These are phyloP conservation scores for Grigorovia yakushimaensis DNA, from an alignment of 805 yeast genomes.

Conservation along the genomic window DNA sequence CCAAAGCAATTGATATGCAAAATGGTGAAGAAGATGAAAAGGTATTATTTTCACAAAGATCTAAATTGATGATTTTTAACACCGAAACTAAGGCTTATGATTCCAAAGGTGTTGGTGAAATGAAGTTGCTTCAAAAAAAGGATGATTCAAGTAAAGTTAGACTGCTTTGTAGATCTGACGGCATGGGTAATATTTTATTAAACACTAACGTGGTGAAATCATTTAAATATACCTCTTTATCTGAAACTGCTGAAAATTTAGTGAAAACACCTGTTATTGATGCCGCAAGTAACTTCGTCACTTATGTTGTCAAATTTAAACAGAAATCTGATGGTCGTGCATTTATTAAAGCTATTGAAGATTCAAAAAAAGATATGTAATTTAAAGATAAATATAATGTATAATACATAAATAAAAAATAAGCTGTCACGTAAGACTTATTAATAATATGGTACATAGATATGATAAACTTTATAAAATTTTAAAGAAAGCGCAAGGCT, in stretches of 20 bases:
- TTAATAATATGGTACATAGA: not conserved
- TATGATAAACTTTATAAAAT: no score
- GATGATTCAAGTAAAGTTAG: slow-evolving; percentile 51
- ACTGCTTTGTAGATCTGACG: slow-evolving; percentile 77
- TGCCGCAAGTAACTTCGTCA: slow-evolving; percentile 46
- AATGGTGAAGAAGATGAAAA: slow-evolving; percentile 87
- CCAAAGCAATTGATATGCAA: slow-evolving; percentile 33
- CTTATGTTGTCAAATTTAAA: slow-evolving; percentile 69
- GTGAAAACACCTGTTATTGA: slow-evolving; percentile 59
- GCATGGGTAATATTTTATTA: slow-evolving; percentile 68
- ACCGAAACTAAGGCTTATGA: slow-evolving; percentile 44
- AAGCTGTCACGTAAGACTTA: not conserved
- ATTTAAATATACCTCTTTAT: slow-evolving; percentile 46
- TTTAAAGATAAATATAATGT: slow-evolving; percentile 2
- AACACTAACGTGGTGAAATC: slow-evolving; percentile 53
- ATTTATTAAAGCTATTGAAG: slow-evolving; percentile 24
- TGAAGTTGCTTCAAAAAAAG: slow-evolving; percentile 58
- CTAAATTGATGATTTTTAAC: slow-evolving; percentile 59
- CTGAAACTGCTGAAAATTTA: slow-evolving; percentile 49
- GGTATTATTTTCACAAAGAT: slow-evolving; percentile 49
- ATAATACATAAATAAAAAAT: not conserved
- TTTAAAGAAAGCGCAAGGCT: not conserved
- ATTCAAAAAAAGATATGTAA: slow-evolving; percentile 27
- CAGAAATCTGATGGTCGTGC: slow-evolving; percentile 29
- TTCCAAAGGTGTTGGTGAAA: slow-evolving; percentile 70